Conservation (phyloP, 2,329 filamentous ascomycete genomes). For the Xylariaceae sp. region DNA sequence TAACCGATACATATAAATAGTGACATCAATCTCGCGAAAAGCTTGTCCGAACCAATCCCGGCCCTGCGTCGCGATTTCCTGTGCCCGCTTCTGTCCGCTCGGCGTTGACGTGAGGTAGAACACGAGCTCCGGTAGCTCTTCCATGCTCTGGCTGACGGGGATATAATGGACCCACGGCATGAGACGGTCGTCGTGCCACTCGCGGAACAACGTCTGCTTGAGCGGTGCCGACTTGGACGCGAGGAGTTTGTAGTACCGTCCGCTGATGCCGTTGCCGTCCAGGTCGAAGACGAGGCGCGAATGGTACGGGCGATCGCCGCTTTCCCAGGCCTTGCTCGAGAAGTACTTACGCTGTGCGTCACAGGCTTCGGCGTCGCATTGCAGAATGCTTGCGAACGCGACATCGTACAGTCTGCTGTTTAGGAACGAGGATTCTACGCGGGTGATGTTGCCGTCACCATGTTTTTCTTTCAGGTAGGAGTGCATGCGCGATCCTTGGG, state of each 20-base stretch:
- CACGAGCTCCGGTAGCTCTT: conserved; percentile 49
- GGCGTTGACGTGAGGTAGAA: conserved; percentile 40
- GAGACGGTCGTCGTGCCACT: conserved; percentile 55
- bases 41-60: conserved; percentile 49
- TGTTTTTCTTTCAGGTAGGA: conserved; percentile 31
- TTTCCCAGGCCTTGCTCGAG: conserved; percentile 29
- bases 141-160: conserved; percentile 45
- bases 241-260: conserved; percentile 47
- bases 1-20: conserved; percentile 56
- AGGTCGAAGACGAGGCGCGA: conserved; percentile 46
- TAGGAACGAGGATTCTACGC: conserved; percentile 30
- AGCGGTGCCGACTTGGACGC: conserved; percentile 43
- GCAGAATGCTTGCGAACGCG: conserved; percentile 42
- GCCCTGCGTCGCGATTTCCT: conserved; percentile 49
- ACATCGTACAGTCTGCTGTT: conserved; percentile 40
- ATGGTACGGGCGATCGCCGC: conserved; percentile 34
- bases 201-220: conserved; percentile 48
- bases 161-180: conserved; percentile 54
- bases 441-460: conserved; percentile 20
- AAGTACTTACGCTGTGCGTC: conserved; percentile 34
- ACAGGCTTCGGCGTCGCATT: conserved; percentile 38
- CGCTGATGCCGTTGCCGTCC: conserved; percentile 53
- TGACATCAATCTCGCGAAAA: conserved; percentile 54
- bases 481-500: conserved; percentile 16
- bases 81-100: conserved; percentile 44